Evolutionary conservation across 805 yeast species (phyloP), one percentile per base, ranked within the genome.

Genomic region (Candida incommunis): DNA sequence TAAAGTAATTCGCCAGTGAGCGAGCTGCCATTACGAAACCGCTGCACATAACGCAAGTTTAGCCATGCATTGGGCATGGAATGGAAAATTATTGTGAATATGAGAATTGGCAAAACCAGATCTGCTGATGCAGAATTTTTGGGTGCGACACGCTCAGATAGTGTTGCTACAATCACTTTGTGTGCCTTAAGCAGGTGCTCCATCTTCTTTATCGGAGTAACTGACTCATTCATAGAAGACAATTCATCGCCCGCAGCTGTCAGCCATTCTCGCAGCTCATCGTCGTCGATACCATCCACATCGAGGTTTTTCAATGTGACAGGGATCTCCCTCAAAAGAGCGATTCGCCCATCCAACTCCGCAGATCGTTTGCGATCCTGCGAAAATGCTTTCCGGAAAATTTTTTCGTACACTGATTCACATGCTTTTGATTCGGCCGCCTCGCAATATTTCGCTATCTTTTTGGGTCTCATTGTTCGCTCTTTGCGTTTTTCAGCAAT

Each of bases 1-100:
- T 68, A 67, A 29, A 61, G 55, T 5, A 60, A 49, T 44, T 66
- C 69, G 20, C 71, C 71, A 22, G 54, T 50, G 11, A 66, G 44
- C 4, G 52, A 51, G 4, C 51, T 45, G 4, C 50, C 45, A 29
- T 67, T 61, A 23, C 72, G 56, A 50, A 66, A 67, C 34, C 72
- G 55, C 37, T 59, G 60, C 41, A 66, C 60, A 50, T 59, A 67
- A 29, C 56, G 42, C 41, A 66, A 50, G 45, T 65, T 66, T 21
- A 60, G 59, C 57, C 62, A 61, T 44, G 64, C 48, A 45, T 61
- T 51, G 2, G 62, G 56, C n/a, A 55, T 51, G 23, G 55, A 51
- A 35, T 56, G 54, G 35, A 56, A 52, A 16, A 64, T 53, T 21
- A 66, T 50, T 4, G 62, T 47, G 46, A 54, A 63, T 7, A 67